Percentiles rank a stretch among this genome's conserved stretches.
Evolutionary conservation across 2,329 filamentous ascomycete genomes (phyloP).

Genomic region (Colletotrichum sublineola): DNA sequence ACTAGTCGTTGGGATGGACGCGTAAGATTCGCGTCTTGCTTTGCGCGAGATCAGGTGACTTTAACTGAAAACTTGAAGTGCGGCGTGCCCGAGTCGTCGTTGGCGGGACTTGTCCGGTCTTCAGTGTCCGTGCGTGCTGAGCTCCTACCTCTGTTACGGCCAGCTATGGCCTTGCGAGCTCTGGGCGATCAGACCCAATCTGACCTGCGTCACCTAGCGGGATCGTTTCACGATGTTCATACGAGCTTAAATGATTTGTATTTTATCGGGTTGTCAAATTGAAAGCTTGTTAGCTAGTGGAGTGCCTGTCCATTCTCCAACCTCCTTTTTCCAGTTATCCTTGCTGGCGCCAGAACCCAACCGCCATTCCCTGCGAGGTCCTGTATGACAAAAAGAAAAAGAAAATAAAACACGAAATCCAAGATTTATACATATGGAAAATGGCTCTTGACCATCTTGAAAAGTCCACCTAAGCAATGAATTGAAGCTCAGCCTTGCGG

Average conservation of each 20-base stretch:
- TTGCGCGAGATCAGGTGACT: constrained; percentile 37
- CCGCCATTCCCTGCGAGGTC: background rate
- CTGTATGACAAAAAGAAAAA: background rate
- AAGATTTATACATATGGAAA: background rate
- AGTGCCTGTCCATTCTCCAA: background rate
- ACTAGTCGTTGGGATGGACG: constrained; percentile 12
- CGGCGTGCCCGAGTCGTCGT: too few species aligned
- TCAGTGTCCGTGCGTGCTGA: constrained; percentile 3
- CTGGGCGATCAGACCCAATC: background rate
- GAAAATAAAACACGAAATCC: background rate
- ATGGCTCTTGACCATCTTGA: background rate
- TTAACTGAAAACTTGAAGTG: background rate
- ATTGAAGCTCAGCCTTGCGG: constrained; percentile 74
- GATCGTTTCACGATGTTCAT: constrained; percentile 1
- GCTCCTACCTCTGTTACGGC: background rate
- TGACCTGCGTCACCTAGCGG: background rate
- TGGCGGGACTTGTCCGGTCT: too few species aligned
- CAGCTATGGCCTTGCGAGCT: background rate
- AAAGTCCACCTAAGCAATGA: constrained; percentile 64
- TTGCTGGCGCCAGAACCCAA: constrained; percentile 16
- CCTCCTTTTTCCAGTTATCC: constrained; percentile 10
- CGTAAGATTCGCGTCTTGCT: constrained; percentile 27
- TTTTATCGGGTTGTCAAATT: constrained; percentile 4
- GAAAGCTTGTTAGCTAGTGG: background rate
- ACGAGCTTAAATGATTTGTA: background rate